Evolutionary conservation across 257 asterid genomes (phyloP).

Genomic region (Prunella vulgaris): DNA sequence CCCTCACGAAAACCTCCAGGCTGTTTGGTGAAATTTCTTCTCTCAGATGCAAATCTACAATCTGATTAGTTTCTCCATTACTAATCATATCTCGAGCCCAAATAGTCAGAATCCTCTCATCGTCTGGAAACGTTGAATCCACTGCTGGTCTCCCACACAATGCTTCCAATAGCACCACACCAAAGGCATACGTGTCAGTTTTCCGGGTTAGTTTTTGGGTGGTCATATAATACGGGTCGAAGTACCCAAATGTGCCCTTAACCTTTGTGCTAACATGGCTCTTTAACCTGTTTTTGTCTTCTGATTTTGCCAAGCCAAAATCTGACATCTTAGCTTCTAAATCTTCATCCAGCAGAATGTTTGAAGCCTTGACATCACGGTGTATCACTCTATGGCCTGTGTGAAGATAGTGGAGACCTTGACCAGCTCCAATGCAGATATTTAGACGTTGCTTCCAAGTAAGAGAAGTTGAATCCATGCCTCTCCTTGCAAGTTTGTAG

Average conservation of each 20-base stretch:
- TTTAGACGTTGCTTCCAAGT: constrained; percentile 39
- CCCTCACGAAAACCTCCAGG: constrained; percentile 34
- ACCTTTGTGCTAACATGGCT: constrained; percentile 49
- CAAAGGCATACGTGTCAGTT: constrained; percentile 60
- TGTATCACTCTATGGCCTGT: constrained; percentile 42
- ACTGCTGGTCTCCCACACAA: constrained; percentile 52
- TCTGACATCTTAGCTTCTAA: constrained; percentile 50
- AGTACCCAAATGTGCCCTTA: constrained; percentile 59
- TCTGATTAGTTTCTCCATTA: constrained; percentile 42
- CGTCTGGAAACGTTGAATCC: constrained; percentile 32
- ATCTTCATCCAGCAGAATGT: constrained; percentile 42
- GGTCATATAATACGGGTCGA: constrained; percentile 45
- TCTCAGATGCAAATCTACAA: constrained; percentile 33
- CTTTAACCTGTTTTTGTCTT: constrained; percentile 27
- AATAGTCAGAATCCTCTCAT: constrained; percentile 33
- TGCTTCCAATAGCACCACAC: constrained; percentile 56
- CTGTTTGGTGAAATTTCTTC: constrained; percentile 36
- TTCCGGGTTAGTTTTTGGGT: constrained; percentile 47
- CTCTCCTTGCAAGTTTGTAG: constrained; percentile 21
- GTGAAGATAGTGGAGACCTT: constrained; percentile 53
- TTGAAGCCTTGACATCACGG: constrained; percentile 52
- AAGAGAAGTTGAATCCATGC: constrained; percentile 21
- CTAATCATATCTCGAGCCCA: constrained; percentile 50
- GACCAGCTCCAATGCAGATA: constrained; percentile 37
- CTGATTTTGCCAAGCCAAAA: constrained; percentile 53